Evolutionary conservation across 2,329 filamentous ascomycete genomes (phyloP), one percentile per base, ranked within the genome.

Genomic region (Cadophora malorum): DNA sequence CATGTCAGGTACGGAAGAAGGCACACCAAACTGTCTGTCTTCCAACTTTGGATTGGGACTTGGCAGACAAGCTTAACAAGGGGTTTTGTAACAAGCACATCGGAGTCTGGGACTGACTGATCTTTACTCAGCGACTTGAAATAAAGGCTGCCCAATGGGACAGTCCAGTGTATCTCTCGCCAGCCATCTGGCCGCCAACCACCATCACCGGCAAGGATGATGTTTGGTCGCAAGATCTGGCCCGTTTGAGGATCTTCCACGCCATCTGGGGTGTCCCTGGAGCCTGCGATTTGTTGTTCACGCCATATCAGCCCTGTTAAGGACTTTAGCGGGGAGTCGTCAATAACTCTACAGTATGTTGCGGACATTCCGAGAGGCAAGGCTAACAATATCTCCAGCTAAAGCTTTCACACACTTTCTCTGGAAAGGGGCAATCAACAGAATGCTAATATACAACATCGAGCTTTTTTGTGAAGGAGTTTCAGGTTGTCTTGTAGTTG

Each of bases 171-270:
- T 55, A 23, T 53, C 52, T 60, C 47, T 67, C 33, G 38, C 31
- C 47, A 49, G 25, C 58, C 33, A 61, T 63, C 56, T 56, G 58
- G 41, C 53, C 28, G 53, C 70, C 71, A 70, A 66, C 65, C 28
- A 71, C 41, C 52, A 64, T 41, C 53, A n/a, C 61, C 23, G 53
- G 64, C 73, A 60, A 70, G 74, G 71, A 73, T 74, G 49, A 65
- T 67, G 71, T 74, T 74, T 74, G 71, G 74, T 73, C 63, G 69
- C 68, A 72, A 75, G 73, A 75, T 75, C 71, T 69, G 71, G 68
- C 68, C 70, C 71, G 74, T 76, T 76, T 75, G 74, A 77, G 74
- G 74, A 77, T 77, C 75, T 73, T 69, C 72, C 70, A 71, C 69
- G 66, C 60, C 63, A 50, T 61, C 72, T 66, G 62, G 70, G 74